These are phyloP conservation scores for Whalleya microplaca DNA, from an alignment of 2,329 filamentous ascomycete genomes.

Conservation along the genomic window DNA sequence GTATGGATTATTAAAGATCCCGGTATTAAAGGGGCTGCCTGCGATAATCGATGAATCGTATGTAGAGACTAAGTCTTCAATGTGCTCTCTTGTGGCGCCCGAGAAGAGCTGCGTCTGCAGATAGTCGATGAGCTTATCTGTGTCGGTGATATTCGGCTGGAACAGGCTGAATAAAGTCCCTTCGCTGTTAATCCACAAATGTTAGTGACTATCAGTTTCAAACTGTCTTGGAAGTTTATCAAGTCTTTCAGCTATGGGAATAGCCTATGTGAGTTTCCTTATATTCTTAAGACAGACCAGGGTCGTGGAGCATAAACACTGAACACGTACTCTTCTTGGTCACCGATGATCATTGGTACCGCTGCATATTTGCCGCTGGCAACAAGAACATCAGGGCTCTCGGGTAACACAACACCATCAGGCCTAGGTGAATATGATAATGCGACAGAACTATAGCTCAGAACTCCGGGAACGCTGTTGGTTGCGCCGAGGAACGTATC, in stretches of 20 bases:
- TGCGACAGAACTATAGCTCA: slow-evolving; percentile 70
- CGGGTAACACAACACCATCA: slow-evolving; percentile 64
- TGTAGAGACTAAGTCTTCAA: slow-evolving; percentile 61
- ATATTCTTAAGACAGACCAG: background rate
- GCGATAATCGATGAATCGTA: slow-evolving; percentile 61
- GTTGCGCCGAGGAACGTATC: slow-evolving; percentile 65
- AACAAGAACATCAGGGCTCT: slow-evolving; percentile 65
- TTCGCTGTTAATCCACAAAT: slow-evolving; percentile 45
- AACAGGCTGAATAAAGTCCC: slow-evolving; percentile 75
- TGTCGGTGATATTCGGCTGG: slow-evolving; percentile 69
- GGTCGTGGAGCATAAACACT: background rate
- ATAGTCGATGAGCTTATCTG: slow-evolving; percentile 62
- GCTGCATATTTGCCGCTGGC: slow-evolving; percentile 57
- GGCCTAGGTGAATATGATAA: slow-evolving; percentile 76
- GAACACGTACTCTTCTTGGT: slow-evolving; percentile 66
- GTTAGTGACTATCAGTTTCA: background rate
- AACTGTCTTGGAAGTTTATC: background rate
- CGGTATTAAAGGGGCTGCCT: slow-evolving; percentile 75
- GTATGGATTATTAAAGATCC: slow-evolving; percentile 70
- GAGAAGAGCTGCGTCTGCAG: slow-evolving; percentile 64
- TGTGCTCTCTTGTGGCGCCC: slow-evolving; percentile 51
- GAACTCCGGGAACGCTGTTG: slow-evolving; percentile 70
- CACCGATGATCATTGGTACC: slow-evolving; percentile 69
- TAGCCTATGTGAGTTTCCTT: background rate
- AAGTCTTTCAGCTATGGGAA: background rate